Percentiles rank a stretch among this genome's conserved stretches.
Evolutionary conservation across 2,329 filamentous ascomycete genomes (phyloP).

Genomic region (Penicillium brevicompactum): DNA sequence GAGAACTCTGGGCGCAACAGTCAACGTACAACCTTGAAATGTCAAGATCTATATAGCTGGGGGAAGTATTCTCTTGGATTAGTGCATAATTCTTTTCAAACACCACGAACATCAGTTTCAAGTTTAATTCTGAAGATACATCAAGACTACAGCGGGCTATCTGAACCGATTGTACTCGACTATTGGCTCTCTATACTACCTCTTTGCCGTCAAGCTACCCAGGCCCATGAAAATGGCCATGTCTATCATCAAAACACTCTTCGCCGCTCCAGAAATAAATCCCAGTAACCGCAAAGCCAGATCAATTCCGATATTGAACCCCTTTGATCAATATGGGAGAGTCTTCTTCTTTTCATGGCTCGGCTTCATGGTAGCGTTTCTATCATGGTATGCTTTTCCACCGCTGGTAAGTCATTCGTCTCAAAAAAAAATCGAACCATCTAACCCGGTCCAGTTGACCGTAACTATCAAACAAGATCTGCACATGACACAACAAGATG

Average conservation of each 20-base stretch:
- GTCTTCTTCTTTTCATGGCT: conserved; percentile 91
- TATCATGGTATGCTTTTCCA: conserved; percentile 89
- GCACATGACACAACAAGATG: conserved; percentile 66
- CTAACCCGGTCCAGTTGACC: conserved; percentile 52
- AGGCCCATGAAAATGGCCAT: conserved; percentile 18
- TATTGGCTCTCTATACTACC: not conserved
- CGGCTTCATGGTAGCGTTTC: conserved; percentile 84
- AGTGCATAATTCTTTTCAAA: not conserved
- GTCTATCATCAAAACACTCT: conserved; percentile 30
- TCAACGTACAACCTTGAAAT: not conserved
- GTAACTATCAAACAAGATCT: conserved; percentile 81
- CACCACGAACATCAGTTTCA: not conserved
- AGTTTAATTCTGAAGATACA: not conserved
- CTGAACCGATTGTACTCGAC: not conserved
- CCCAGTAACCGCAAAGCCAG: conserved; percentile 81
- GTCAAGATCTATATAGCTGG: conserved; percentile 13
- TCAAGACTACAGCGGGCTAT: not conserved
- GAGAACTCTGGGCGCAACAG: not conserved
- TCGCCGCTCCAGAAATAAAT: conserved; percentile 69
- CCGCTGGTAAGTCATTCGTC: conserved; percentile 63
- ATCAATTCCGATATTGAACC: conserved; percentile 77
- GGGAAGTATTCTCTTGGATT: not conserved
- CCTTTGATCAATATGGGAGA: conserved; percentile 75
- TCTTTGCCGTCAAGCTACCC: not conserved
- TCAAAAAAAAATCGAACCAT: conserved; percentile 1